Conservation (phyloP, 2,329 filamentous ascomycete species). For the Bimuria novae-zelandiae region DNA sequence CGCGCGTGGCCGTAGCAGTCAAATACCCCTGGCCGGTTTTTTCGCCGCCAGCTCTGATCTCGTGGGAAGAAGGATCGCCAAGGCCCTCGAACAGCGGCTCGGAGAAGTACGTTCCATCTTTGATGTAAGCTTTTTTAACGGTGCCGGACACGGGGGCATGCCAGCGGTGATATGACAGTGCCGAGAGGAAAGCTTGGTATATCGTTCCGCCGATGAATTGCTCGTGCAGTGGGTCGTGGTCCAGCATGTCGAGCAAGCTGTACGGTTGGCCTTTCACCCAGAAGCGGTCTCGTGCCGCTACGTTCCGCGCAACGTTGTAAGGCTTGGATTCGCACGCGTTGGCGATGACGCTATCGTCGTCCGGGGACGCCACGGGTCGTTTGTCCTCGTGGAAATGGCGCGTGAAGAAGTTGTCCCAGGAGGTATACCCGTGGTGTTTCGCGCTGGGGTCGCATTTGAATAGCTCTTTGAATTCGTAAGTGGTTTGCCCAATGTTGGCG, state of each 20-base stretch:
- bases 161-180: conserved; percentile 73
- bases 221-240: conserved; percentile 56
- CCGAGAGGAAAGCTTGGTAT: conserved; percentile 72
- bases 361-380: conserved; percentile 62
- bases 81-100: conserved; percentile 60
- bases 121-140: conserved; percentile 61
- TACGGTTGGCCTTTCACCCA: conserved; percentile 74
- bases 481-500: conserved; percentile 23
- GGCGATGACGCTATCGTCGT: conserved; percentile 60
- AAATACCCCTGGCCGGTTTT: conserved; percentile 67
- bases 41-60: conserved; percentile 45
- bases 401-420: conserved; percentile 75
- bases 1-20: conserved; percentile 69
- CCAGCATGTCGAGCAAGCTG: conserved; percentile 67
- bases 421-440: conserved; percentile 64
- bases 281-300: conserved; percentile 64
- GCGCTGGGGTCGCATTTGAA: conserved; percentile 63
- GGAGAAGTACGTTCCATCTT: conserved; percentile 71
- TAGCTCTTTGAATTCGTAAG: conserved; percentile 61
- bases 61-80: conserved; percentile 49
- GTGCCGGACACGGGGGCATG: conserved; percentile 69
- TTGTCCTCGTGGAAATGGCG: conserved; percentile 59
- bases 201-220: conserved; percentile 67
- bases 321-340: conserved; percentile 69
- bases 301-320: conserved; percentile 57